These are phyloP conservation scores for Suhomyces tanzawaensis DNA, from an alignment of 805 yeast genomes.

Conservation along the genomic window DNA sequence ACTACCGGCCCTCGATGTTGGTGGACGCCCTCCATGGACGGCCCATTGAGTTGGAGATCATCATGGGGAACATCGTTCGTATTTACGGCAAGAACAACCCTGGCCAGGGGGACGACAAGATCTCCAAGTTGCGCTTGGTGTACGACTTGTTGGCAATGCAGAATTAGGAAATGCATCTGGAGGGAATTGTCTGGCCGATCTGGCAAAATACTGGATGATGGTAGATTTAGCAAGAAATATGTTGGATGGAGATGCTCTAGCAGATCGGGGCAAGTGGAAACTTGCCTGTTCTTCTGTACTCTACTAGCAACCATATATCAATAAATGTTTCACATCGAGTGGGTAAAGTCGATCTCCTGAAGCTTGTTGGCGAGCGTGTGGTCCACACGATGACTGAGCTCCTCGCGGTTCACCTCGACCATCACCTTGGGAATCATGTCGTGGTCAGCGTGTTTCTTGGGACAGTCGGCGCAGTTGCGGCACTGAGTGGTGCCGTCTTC, in stretches of 20 bases:
- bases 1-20: slow-evolving; percentile 70
- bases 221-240: too few relatives aligned
- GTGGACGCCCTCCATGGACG: slow-evolving; percentile 66
- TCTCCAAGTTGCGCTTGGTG: slow-evolving; percentile 12
- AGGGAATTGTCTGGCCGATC: too few relatives aligned
- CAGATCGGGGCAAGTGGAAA: too few relatives aligned
- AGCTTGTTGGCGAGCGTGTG: background rate
- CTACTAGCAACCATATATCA: background rate
- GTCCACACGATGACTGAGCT: slow-evolving; percentile 6
- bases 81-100: slow-evolving; percentile 3
- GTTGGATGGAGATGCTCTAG: too few relatives aligned
- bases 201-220: too few relatives aligned
- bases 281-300: too few relatives aligned
- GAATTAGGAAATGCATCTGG: too few relatives aligned
- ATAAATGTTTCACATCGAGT: background rate
- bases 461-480: slow-evolving; percentile 30
- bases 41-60: slow-evolving; percentile 68
- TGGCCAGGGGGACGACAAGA: slow-evolving; percentile 6
- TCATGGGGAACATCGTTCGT: slow-evolving; percentile 52
- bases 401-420: slow-evolving; percentile 9
- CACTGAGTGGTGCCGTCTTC: slow-evolving; percentile 25
- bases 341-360: slow-evolving; percentile 2
- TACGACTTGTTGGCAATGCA: slow-evolving; percentile 8
- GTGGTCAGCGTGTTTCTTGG: slow-evolving; percentile 9
- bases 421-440: slow-evolving; percentile 9